phyloP scores from a whole-genome alignment of 1,139 yeast genomes.

The Magnusiomyces fungicola region DNA sequence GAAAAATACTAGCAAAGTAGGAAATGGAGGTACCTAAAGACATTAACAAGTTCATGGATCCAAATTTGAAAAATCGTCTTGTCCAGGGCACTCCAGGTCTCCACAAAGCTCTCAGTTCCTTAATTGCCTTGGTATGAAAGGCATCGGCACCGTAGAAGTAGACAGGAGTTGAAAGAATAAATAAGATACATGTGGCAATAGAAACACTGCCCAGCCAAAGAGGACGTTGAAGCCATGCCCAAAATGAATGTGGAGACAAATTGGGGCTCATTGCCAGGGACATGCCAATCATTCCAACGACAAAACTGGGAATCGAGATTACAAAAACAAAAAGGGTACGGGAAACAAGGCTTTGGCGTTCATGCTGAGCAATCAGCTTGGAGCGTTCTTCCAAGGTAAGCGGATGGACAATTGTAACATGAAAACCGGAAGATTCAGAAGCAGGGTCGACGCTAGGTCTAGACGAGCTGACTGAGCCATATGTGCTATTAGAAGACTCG shows the following conservation, averaged over 20 bases:
- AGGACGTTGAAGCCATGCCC: constrained; percentile 53
- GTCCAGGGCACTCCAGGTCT: constrained; percentile 47
- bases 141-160: constrained; percentile 69
- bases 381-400: constrained; percentile 59
- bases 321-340: constrained; percentile 46
- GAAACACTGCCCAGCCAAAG: constrained; percentile 59
- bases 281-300: constrained; percentile 65
- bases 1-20: constrained; percentile 58
- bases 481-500: neutral
- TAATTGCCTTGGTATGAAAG: constrained; percentile 59
- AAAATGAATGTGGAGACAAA: constrained; percentile 25
- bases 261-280: constrained; percentile 45
- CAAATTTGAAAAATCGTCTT: constrained; percentile 56
- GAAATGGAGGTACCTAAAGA: constrained; percentile 66
- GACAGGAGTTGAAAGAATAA: constrained; percentile 62
- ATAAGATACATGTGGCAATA: constrained; percentile 57
- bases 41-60: constrained; percentile 71
- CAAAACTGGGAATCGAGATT: constrained; percentile 60
- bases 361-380: constrained; percentile 43
- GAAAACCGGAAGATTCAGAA: constrained; percentile 37
- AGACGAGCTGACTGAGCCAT: too few relatives aligned
- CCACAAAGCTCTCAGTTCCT: constrained; percentile 55
- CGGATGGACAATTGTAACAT: constrained; percentile 50
- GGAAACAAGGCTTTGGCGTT: constrained; percentile 40
- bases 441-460: neutral